phyloP scores from a whole-genome alignment of 2,329 filamentous ascomycete species.

The Pseudogymnoascus sp. region DNA sequence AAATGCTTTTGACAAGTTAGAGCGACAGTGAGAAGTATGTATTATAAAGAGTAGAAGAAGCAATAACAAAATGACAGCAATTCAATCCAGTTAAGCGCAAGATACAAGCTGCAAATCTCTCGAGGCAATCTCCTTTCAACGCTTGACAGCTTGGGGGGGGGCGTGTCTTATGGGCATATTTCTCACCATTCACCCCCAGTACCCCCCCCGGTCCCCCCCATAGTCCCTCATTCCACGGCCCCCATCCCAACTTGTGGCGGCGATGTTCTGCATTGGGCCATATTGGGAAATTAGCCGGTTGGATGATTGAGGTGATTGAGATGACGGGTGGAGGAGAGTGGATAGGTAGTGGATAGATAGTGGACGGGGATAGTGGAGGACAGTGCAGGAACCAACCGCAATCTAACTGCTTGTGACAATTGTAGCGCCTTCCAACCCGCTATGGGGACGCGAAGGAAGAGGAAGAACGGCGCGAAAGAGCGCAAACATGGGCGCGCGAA shows the following conservation, averaged over 20 bases:
- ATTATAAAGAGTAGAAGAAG: not conserved
- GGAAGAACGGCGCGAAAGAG: too few relatives aligned
- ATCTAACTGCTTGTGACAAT: not conserved
- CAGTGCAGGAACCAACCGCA: not conserved
- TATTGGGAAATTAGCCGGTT: constrained; percentile 3
- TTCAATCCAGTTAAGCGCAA: not conserved
- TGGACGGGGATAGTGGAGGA: not conserved
- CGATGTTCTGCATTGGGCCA: constrained; percentile 3
- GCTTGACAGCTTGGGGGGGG: not conserved
- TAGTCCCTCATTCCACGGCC: not conserved
- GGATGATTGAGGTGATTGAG: not conserved
- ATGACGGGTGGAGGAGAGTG: not conserved
- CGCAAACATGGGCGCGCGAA: too few relatives aligned
- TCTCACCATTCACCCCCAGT: too few relatives aligned
- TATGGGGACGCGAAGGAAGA: not conserved
- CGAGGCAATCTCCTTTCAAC: not conserved
- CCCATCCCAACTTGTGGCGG: not conserved
- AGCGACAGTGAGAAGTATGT: not conserved
- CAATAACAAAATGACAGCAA: not conserved
- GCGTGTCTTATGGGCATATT: not conserved
- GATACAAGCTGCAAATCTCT: constrained; percentile 4
- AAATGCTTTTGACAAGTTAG: not conserved
- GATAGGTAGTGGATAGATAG: not conserved
- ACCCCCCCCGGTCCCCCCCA: too few relatives aligned
- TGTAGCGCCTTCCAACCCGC: not conserved